phyloP scores from a whole-genome alignment of 1,284 basidiomycete genomes.

The Peniophora sp. region DNA sequence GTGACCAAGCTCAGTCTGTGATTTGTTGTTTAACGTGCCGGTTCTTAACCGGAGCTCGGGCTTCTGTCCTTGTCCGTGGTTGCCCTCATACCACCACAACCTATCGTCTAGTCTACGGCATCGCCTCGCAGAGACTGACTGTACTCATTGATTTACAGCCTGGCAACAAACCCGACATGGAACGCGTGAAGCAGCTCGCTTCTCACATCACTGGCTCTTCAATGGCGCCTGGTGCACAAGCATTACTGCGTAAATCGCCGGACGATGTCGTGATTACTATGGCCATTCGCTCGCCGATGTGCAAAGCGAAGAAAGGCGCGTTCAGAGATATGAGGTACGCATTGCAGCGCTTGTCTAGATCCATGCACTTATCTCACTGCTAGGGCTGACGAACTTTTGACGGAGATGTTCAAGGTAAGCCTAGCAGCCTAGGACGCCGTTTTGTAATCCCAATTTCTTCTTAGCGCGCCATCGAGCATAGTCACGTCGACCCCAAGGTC shows the following conservation, averaged over 20 bases:
- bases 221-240: constrained; percentile 33
- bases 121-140: no score
- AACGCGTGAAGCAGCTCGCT: constrained; percentile 59
- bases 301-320: constrained; percentile 73
- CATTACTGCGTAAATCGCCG: constrained; percentile 47
- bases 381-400: constrained; percentile 70
- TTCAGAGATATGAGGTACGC: constrained; percentile 69
- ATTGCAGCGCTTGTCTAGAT: background rate
- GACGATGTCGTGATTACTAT: constrained; percentile 78
- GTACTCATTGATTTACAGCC: no score
- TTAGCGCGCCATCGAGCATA: constrained; percentile 38
- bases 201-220: constrained; percentile 40
- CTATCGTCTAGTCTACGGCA: no score
- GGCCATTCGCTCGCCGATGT: constrained; percentile 68
- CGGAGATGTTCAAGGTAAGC: constrained; percentile 67
- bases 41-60: no score
- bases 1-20: no score
- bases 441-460: background rate
- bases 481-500: constrained; percentile 57
- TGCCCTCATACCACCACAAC: no score
- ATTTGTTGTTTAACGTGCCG: no score
- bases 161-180: constrained; percentile 16
- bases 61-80: no score
- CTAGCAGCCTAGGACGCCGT: constrained; percentile 33
- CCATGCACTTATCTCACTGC: background rate